Evolutionary conservation across 371 early-diverging fungal species (phyloP).

Genomic region (Cokeromyces recurvatus): DNA sequence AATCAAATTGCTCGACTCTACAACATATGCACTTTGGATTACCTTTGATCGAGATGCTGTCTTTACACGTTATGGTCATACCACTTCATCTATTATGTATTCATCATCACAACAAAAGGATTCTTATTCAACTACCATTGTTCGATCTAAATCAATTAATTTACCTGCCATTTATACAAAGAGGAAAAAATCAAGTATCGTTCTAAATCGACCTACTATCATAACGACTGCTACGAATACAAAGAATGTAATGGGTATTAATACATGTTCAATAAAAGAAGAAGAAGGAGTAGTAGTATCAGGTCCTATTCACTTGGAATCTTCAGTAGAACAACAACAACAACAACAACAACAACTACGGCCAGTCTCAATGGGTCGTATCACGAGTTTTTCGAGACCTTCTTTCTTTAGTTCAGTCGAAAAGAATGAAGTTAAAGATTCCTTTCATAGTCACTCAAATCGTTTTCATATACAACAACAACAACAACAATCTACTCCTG

Average conservation of each 20-base stretch:
- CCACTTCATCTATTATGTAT: neutral
- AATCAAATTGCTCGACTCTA: conserved; percentile 40
- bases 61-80: conserved; percentile 12
- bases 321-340: neutral
- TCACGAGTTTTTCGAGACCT: conserved; percentile 7
- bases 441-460: too few relatives aligned
- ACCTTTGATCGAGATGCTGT: conserved; percentile 53
- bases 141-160: conserved; percentile 17
- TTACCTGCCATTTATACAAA: conserved; percentile 5
- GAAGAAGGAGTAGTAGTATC: too few relatives aligned
- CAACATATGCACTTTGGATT: conserved; percentile 55
- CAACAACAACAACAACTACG: too few relatives aligned
- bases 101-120: too few relatives aligned
- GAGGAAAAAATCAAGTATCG: neutral
- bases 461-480: too few relatives aligned
- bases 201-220: neutral
- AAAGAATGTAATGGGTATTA: neutral
- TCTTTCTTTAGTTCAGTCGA: neutral
- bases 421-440: too few relatives aligned
- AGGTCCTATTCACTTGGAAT: neutral
- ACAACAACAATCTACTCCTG: too few relatives aligned
- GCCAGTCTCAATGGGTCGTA: neutral
- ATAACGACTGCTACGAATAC: too few relatives aligned
- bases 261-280: too few relatives aligned
- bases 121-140: neutral